Conservation (phyloP, 2,329 filamentous ascomycete species). For the Ceratocystis ficicola region DNA sequence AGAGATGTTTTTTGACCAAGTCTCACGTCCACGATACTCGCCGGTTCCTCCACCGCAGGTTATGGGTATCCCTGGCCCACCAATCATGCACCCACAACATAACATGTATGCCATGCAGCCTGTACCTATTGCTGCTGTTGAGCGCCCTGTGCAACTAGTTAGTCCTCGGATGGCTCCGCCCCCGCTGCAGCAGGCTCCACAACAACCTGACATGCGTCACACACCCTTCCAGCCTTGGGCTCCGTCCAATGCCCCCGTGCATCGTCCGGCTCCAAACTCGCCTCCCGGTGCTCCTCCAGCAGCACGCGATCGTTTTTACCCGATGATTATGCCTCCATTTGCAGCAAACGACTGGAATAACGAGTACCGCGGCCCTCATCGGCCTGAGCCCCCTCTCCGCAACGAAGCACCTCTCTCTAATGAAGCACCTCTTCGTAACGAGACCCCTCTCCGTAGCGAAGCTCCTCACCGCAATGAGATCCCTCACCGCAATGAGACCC, state of each 20-base stretch:
- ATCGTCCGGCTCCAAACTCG: conserved; percentile 16
- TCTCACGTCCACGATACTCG: conserved; percentile 5
- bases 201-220: conserved; percentile 12
- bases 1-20: conserved; percentile 18
- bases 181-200: conserved; percentile 4
- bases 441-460: conserved; percentile 12
- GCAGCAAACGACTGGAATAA: conserved; percentile 14
- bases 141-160: conserved; percentile 25
- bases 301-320: conserved; percentile 16
- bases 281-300: conserved; percentile 8
- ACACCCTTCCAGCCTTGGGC: conserved; percentile 16
- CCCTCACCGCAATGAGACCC: neutral
- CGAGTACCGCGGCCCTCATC: conserved; percentile 17
- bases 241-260: conserved; percentile 12
- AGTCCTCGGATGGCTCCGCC: conserved; percentile 15
- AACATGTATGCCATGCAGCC: neutral
- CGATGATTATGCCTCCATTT: conserved; percentile 12
- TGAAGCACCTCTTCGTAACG: conserved; percentile 17
- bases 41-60: neutral
- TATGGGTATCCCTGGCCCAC: conserved; percentile 12
- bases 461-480: conserved; percentile 12
- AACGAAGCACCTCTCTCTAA: neutral
- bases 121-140: conserved; percentile 15
- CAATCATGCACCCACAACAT: conserved; percentile 11
- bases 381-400: conserved; percentile 11